Base-by-base conservation (phyloP, 2,329 filamentous ascomycete species). In the Coleophoma crateriformis region DNA sequence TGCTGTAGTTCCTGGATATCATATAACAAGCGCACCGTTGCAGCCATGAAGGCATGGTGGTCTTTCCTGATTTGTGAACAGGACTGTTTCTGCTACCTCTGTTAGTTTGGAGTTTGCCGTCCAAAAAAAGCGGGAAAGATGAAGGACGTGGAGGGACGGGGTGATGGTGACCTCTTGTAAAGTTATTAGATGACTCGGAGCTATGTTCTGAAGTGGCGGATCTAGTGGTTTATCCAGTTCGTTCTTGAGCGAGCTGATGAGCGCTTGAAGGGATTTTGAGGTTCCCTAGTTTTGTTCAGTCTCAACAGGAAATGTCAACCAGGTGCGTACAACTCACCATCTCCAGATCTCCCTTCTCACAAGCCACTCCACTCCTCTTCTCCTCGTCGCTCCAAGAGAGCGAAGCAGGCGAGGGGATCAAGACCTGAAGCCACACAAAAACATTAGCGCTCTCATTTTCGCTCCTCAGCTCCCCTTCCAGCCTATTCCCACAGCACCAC, bases 21-120 rank as follows among this genome's bases (percentile, higher is more conserved):
- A 46, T 58, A 51, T 7, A 66, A 49, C 20, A 65, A 61, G 11
- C 53, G 48, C 1, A 59, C 58, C 3, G 62, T 65, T 8, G 58
- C 48, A 7, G 40, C 38, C 2, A 65, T 38, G 44, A 65, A 63
- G 7, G 41, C 46, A 49, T 64, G 56, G 40, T 59, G 62, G 20
- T 65, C 59, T 4, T 40, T 34, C 13, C 53, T 53, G 8, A 56
- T 51, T 10, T 4, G 46, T 1, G 49, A n/a, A 41, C 61, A 59
- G 27, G 42, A 14, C 19, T 34, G 33, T 13, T 47, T 46, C 44
- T 41, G 15, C 17, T 12, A n/a, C 15, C 32, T 35, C 17, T 19
- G 4, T 44, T 22, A 37, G 7, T 38, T 7, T 38, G 11, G 7
- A 40, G 5, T 10, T 34, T 11, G 27, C 15, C 5, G 8, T 20